Conservation (phyloP, 1,284 basidiomycete species). For the Papiliotrema flavescens region DNA sequence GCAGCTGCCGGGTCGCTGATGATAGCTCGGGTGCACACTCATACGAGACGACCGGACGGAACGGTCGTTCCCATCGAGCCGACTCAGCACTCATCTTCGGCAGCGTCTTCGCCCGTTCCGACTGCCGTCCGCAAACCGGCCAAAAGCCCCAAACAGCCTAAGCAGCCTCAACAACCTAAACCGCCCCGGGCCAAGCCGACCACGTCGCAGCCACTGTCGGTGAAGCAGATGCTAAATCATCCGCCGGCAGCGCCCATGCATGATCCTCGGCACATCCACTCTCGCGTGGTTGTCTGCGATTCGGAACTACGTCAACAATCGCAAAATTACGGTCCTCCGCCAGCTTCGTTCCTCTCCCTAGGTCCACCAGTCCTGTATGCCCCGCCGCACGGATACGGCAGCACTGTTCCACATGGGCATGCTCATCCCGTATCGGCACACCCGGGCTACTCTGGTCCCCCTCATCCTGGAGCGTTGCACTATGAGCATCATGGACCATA, state of each 20-base stretch:
- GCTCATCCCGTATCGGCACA: too few relatives aligned
- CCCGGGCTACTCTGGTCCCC: too few relatives aligned
- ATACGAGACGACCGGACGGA: slow-evolving; percentile 3
- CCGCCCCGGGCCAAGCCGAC: neutral
- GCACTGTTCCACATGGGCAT: too few relatives aligned
- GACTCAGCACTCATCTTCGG: neutral
- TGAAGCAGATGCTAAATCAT: slow-evolving; percentile 21
- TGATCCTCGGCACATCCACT: slow-evolving; percentile 7
- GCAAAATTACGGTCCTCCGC: neutral
- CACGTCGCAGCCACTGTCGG: slow-evolving; percentile 3
- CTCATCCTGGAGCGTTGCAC: too few relatives aligned
- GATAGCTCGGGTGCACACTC: slow-evolving; percentile 11
- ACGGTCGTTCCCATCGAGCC: neutral
- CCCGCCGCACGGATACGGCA: neutral
- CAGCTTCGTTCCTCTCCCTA: neutral
- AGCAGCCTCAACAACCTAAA: neutral
- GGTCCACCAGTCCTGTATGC: neutral
- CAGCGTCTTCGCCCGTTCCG: too few relatives aligned
- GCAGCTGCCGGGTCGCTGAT: neutral
- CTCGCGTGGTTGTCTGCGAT: slow-evolving; percentile 13
- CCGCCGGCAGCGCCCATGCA: neutral
- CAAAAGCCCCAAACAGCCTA: neutral
- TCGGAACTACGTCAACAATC: neutral
- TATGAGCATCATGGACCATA: too few relatives aligned
- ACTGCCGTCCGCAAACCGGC: too few relatives aligned